These are phyloP conservation scores for Rickenella mellea DNA, from an alignment of 768 basidiomycete species.

Conservation along the genomic window DNA sequence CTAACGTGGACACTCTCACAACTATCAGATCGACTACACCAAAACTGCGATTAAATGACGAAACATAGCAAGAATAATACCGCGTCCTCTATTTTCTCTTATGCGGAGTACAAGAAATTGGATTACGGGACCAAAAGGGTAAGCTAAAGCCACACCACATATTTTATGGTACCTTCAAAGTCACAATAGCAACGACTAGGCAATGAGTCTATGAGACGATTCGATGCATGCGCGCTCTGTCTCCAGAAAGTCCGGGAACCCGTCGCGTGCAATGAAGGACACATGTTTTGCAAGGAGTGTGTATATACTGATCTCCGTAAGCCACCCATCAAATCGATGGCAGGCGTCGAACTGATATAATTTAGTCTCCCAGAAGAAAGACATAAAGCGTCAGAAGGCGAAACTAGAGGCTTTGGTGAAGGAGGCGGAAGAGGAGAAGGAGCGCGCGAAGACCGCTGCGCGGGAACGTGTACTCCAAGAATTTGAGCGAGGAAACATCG, in stretches of 20 bases:
- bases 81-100: slow-evolving; percentile 82
- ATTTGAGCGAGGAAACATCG: slow-evolving; percentile 81
- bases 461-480: slow-evolving; percentile 83
- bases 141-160: slow-evolving; percentile 10
- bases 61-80: slow-evolving; percentile 90
- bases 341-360: not conserved
- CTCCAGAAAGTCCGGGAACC: slow-evolving; percentile 78
- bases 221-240: slow-evolving; percentile 88
- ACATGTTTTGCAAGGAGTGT: slow-evolving; percentile 95
- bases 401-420: slow-evolving; percentile 63
- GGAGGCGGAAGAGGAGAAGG: slow-evolving; percentile 75
- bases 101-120: slow-evolving; percentile 80
- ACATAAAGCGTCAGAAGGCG: slow-evolving; percentile 85
- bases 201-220: slow-evolving; percentile 86
- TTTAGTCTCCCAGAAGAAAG: slow-evolving; percentile 79
- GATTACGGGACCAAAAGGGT: slow-evolving; percentile 79
- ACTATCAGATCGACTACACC: not conserved
- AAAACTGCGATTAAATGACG: slow-evolving; percentile 40
- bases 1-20: too few relatives aligned
- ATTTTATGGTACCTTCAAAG: slow-evolving; percentile 6
- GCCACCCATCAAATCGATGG: slow-evolving; percentile 15
- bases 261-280: slow-evolving; percentile 74
- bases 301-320: slow-evolving; percentile 75
- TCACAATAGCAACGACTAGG: slow-evolving; percentile 60
- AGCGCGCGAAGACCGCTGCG: slow-evolving; percentile 60